phyloP scores from a whole-genome alignment of 345 rosid species.

The Hirschfeldia incana region DNA sequence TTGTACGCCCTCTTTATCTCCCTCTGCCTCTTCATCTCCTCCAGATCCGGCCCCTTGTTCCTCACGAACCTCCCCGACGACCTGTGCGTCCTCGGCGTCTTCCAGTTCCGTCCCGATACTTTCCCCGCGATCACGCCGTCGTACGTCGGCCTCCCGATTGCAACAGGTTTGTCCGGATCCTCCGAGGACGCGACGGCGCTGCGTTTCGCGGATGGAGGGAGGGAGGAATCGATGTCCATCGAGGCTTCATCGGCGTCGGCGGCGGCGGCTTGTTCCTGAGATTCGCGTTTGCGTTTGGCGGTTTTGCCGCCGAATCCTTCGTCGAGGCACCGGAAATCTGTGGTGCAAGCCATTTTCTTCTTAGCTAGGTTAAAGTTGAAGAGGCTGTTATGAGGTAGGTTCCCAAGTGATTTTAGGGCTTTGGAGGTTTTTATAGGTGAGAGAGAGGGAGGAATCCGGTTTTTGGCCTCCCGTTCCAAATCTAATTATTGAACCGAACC shows the following conservation, averaged over 20 bases:
- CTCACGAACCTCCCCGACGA: conserved; percentile 73
- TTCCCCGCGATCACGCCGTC: conserved; percentile 94
- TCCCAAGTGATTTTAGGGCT: conserved; percentile 6
- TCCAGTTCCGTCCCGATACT: conserved; percentile 89
- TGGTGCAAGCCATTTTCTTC: conserved; percentile 75
- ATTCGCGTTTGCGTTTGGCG: conserved; percentile 74
- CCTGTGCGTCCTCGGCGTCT: conserved; percentile 64
- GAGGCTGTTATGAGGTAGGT: not conserved
- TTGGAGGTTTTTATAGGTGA: conserved; percentile 3
- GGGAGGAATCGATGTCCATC: conserved; percentile 59
- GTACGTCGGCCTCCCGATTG: conserved; percentile 65
- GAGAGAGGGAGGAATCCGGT: not conserved
- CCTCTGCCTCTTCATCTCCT: conserved; percentile 72
- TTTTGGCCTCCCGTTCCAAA: not conserved
- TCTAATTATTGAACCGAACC: conserved; percentile 15
- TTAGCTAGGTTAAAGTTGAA: not conserved
- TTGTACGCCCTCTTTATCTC: conserved; percentile 77
- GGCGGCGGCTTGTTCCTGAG: conserved; percentile 32
- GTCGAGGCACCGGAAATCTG: conserved; percentile 81
- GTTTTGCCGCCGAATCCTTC: conserved; percentile 98
- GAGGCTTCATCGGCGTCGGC: conserved; percentile 35
- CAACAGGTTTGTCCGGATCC: conserved; percentile 64
- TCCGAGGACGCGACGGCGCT: conserved; percentile 68
- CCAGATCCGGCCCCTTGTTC: conserved; percentile 50
- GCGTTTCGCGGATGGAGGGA: conserved; percentile 67